Base-by-base conservation (phyloP, 257 asterid genomes). In the Agastache rugosa region DNA sequence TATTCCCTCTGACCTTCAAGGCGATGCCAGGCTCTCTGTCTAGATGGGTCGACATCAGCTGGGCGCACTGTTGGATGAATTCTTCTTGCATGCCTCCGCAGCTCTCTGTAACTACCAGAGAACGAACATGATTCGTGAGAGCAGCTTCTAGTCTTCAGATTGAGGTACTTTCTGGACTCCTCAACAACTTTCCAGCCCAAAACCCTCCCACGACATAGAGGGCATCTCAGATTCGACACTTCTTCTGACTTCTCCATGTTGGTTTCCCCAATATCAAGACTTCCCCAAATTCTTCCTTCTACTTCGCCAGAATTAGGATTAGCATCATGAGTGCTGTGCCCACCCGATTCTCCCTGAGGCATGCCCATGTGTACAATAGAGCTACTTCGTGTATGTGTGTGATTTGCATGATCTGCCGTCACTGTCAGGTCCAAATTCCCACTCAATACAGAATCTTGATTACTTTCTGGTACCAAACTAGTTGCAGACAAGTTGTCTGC, bases 31-130 rank as follows among this genome's bases (percentile, higher is more conserved):
- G 90, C 95, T 74, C 88, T 80, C 80, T 92, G 90, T 61, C 97
- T 86, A 2, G 88, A 75, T 6, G 96, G 97, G 78, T 91, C 97
- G 4, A 94, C 74, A 61, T 94, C 95, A 45, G 96, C 91, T 0
- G 98, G 98, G 9, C 92, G 89, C 11, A 81, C 91, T 1, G 92
- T 80, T 0, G 98, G 98, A 66, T 93, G 98, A 66, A 83, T 91
- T 71, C 89, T 79, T 82, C 97, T 81, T 29, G 97, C 98, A 76
- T 92, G 98, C 50, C 83, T 84, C 3, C 98, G 95, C 41, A 94
- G 71, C 77, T 88, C 95, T 72, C 87, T 73, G 63, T 94, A 94
- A 74, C 85, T 86, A 27, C 98, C 98, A 3, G 50, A 44, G 69
- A 87, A 94, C 2, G 87, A 78, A 63, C 98, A 94, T 2, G 96